Percentiles rank a stretch among this genome's conserved stretches.
Conservation (phyloP, 2,329 filamentous ascomycete genomes). For the Oidium heveae region DNA sequence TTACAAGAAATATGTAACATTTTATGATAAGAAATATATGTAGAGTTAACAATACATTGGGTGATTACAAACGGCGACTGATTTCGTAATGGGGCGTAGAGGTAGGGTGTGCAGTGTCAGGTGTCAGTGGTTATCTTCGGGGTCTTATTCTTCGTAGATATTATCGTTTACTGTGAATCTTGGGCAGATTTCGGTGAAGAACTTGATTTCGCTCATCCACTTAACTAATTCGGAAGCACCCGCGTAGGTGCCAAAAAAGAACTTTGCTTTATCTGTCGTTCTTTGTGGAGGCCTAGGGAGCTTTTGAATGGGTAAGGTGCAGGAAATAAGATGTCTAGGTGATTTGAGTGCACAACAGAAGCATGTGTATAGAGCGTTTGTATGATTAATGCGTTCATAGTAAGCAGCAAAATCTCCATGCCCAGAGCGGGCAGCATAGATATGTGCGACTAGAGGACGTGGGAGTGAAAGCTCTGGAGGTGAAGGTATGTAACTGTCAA, state of each 20-base stretch:
- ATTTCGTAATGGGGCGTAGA: background rate
- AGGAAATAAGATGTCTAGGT: background rate
- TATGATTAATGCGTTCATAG: background rate
- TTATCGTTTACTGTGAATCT: background rate
- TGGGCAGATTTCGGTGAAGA: background rate
- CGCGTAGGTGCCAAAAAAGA: background rate
- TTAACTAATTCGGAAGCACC: background rate
- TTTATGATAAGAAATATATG: background rate
- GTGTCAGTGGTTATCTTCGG: too few species aligned
- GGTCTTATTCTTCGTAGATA: too few species aligned
- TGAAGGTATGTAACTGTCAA: background rate
- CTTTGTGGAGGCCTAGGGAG: background rate
- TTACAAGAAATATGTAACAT: background rate
- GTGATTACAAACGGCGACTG: background rate
- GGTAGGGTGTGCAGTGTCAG: too few species aligned
- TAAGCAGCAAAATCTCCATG: background rate
- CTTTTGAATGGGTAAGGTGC: background rate
- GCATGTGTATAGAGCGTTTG: background rate
- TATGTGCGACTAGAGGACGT: background rate
- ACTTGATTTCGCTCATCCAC: background rate
- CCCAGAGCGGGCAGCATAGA: background rate
- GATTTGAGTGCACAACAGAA: background rate
- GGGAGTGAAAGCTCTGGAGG: background rate
- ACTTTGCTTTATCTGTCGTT: background rate
- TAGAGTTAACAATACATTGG: background rate